These are phyloP conservation scores for Cladochytrium replicatum DNA, from an alignment of 192 early-diverging fungal species.

Conservation along the genomic window DNA sequence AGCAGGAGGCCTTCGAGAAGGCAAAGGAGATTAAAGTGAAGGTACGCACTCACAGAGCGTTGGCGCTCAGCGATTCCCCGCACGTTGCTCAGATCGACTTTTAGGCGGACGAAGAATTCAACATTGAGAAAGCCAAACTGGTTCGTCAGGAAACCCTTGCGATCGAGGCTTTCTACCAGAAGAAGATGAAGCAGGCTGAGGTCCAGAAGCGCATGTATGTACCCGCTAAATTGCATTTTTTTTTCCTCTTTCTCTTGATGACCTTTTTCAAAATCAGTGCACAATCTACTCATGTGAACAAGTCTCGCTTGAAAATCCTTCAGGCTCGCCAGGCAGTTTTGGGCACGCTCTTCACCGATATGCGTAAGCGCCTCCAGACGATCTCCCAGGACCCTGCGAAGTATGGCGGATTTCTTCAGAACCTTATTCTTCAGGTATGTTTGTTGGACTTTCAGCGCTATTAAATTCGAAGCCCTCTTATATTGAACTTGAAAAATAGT, in stretches of 20 bases:
- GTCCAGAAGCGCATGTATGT: conserved; percentile 86
- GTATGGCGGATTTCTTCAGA: conserved; percentile 56
- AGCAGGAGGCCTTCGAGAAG: conserved; percentile 97
- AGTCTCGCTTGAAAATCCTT: conserved; percentile 81
- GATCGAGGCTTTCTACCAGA: conserved; percentile 90
- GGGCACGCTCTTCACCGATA: conserved; percentile 68
- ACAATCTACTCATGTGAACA: conserved; percentile 93
- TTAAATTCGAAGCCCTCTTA: background rate
- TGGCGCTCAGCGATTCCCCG: background rate
- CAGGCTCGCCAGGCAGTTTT: conserved; percentile 81
- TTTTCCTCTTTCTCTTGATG: background rate
- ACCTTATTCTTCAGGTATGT: conserved; percentile 66
- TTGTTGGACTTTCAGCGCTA: background rate
- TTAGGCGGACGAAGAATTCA: conserved; percentile 98
- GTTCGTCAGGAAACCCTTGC: conserved; percentile 94
- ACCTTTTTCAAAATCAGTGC: conserved; percentile 40
- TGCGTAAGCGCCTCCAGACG: conserved; percentile 47
- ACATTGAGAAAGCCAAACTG: conserved; percentile 99
- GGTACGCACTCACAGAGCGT: conserved; percentile 25
- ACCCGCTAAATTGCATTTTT: background rate
- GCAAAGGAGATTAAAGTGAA: conserved; percentile 97
- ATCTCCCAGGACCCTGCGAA: conserved; percentile 46
- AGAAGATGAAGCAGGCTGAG: conserved; percentile 96
- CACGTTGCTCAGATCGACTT: background rate
- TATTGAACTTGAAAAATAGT: conserved; percentile 24